These are phyloP conservation scores for Diplodia intermedia DNA, from an alignment of 2,329 filamentous ascomycete genomes.

Conservation along the genomic window DNA sequence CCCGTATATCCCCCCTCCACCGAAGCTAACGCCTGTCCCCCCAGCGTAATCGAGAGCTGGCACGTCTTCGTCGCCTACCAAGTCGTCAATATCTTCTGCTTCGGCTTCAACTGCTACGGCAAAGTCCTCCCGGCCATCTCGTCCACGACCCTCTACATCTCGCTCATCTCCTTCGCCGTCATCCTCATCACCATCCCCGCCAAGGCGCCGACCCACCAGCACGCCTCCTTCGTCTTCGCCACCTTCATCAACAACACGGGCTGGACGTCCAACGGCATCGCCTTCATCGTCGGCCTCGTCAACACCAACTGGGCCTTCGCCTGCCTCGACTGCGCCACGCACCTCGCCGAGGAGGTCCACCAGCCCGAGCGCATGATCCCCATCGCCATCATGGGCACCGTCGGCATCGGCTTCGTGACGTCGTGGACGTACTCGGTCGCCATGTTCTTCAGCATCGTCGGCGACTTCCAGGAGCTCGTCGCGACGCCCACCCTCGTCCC, in stretches of 20 bases:
- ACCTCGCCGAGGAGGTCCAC: slow-evolving; percentile 60
- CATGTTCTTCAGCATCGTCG: slow-evolving; percentile 60
- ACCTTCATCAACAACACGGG: slow-evolving; percentile 61
- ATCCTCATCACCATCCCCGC: slow-evolving; percentile 58
- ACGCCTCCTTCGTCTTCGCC: slow-evolving; percentile 59
- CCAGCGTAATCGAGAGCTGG: slow-evolving; percentile 45
- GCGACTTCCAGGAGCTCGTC: slow-evolving; percentile 53
- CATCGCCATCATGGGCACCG: slow-evolving; percentile 58
- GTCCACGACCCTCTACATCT: slow-evolving; percentile 54
- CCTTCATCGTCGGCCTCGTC: slow-evolving; percentile 60
- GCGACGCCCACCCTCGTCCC: slow-evolving; percentile 54
- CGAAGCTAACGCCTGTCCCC: slow-evolving; percentile 17
- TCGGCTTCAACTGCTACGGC: slow-evolving; percentile 57
- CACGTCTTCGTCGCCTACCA: slow-evolving; percentile 56
- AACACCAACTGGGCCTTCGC: slow-evolving; percentile 60
- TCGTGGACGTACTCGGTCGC: slow-evolving; percentile 57
- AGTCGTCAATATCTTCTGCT: slow-evolving; percentile 56
- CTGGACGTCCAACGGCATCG: slow-evolving; percentile 56
- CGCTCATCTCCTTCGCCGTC: slow-evolving; percentile 56
- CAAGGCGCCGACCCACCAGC: slow-evolving; percentile 52
- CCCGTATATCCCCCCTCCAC: too few relatives aligned
- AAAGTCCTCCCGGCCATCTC: slow-evolving; percentile 50
- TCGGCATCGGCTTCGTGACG: slow-evolving; percentile 58
- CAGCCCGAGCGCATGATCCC: slow-evolving; percentile 57
- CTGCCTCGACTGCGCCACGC: slow-evolving; percentile 59